Conservation (phyloP, 805 yeast species). For the Schwanniomyces sp. region DNA sequence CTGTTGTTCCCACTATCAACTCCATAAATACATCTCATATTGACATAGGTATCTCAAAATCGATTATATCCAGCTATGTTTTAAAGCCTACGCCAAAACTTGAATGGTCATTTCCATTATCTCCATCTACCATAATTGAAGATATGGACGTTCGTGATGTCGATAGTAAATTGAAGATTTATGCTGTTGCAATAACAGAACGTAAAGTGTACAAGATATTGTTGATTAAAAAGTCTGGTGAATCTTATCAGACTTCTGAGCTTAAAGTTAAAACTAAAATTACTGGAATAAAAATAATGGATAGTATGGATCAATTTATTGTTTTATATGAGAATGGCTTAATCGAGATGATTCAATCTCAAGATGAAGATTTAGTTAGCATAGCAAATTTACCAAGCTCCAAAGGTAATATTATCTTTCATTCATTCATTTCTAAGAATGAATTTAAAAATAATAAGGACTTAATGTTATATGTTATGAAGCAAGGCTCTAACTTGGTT, state of each 20-base stretch:
- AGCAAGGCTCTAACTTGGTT: slow-evolving; percentile 9
- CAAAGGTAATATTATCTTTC: slow-evolving; percentile 24
- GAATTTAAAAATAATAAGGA: slow-evolving; percentile 11
- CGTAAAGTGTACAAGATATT: slow-evolving; percentile 27
- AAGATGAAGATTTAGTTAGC: slow-evolving; percentile 1
- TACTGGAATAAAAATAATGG: slow-evolving; percentile 21
- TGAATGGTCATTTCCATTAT: slow-evolving; percentile 54
- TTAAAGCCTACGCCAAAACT: slow-evolving; percentile 58
- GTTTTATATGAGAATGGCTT: slow-evolving; percentile 15
- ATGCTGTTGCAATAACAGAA: slow-evolving; percentile 41
- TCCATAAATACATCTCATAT: slow-evolving; percentile 31
- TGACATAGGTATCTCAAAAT: slow-evolving; percentile 55
- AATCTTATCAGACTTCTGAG: slow-evolving; percentile 6
- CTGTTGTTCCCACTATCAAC: slow-evolving; percentile 18
- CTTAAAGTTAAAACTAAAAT: slow-evolving; percentile 9
- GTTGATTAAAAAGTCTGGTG: slow-evolving; percentile 17
- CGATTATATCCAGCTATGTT: slow-evolving; percentile 50
- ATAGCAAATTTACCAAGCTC: slow-evolving; percentile 14
- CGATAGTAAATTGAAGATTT: slow-evolving; percentile 17
- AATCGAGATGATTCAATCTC: slow-evolving; percentile 8
- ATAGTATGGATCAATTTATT: slow-evolving; percentile 23
- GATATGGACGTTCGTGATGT: slow-evolving; percentile 31
- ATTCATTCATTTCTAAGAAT: slow-evolving; percentile 24
- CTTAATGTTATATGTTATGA: slow-evolving; percentile 9
- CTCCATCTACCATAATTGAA: slow-evolving; percentile 46